These are phyloP conservation scores for Cryptococcus sp. DNA, from an alignment of 1,284 basidiomycete genomes.

Conservation along the genomic window DNA sequence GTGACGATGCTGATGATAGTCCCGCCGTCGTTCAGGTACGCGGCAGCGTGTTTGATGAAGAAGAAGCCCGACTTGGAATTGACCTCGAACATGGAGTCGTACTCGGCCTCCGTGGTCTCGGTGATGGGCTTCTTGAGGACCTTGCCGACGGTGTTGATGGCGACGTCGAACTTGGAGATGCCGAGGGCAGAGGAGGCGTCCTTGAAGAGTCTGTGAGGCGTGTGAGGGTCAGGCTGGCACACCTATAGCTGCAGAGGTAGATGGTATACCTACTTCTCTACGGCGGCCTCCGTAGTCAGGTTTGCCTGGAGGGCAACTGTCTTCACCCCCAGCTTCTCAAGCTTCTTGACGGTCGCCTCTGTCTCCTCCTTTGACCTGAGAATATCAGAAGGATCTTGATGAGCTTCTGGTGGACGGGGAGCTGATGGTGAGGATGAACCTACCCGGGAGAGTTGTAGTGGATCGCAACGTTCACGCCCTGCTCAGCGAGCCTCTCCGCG, in stretches of 20 bases:
- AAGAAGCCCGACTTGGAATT: conserved; percentile 30
- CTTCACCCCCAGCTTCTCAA: not conserved
- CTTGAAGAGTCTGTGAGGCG: not conserved
- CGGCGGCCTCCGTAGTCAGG: not conserved
- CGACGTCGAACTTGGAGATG: conserved; percentile 16
- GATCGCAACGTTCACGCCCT: conserved; percentile 2
- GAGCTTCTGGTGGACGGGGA: no score
- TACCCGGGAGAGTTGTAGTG: conserved; percentile 5
- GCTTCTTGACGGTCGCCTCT: not conserved
- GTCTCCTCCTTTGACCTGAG: not conserved
- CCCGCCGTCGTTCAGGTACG: conserved; percentile 20
- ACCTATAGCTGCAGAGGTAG: no score
- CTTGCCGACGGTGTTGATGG: conserved; percentile 31
- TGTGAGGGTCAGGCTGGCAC: not conserved
- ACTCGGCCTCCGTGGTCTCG: conserved; percentile 23
- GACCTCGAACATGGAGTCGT: conserved; percentile 24
- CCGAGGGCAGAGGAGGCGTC: not conserved
- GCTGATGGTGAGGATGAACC: not conserved
- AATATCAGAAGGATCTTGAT: no score
- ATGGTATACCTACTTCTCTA: not conserved
- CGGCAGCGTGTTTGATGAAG: conserved; percentile 26
- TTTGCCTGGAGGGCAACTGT: conserved; percentile 1
- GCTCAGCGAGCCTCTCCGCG: not conserved
- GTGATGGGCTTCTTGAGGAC: conserved; percentile 28
- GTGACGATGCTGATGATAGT: conserved; percentile 26